Conservation (phyloP, 2,329 filamentous ascomycete genomes). For the Pseudogymnoascus pannorum region DNA sequence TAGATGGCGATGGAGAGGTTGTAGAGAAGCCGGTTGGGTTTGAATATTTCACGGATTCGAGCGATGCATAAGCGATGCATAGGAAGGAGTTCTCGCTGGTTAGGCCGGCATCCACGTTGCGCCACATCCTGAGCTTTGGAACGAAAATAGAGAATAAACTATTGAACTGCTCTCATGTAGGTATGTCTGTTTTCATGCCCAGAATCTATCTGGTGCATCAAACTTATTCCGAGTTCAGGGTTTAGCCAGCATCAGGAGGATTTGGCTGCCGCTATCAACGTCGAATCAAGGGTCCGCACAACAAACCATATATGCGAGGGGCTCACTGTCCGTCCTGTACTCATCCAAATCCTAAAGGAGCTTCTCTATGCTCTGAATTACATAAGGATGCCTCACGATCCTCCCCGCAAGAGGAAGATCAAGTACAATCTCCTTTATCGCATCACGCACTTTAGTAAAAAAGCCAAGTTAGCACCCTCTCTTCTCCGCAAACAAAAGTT, state of each 20-base stretch:
- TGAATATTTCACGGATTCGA: constrained; percentile 24
- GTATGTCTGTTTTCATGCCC: too few relatives aligned
- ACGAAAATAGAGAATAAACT: background rate
- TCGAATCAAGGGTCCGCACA: too few relatives aligned
- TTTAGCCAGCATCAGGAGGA: too few relatives aligned
- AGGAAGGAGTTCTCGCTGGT: constrained; percentile 9
- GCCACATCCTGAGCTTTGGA: background rate
- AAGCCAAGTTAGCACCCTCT: background rate
- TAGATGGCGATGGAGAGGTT: constrained; percentile 17
- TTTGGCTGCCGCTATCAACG: too few relatives aligned
- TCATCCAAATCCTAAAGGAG: background rate
- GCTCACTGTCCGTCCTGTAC: background rate
- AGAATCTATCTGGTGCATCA: too few relatives aligned
- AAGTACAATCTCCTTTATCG: background rate
- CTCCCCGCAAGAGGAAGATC: background rate
- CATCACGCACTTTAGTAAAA: background rate
- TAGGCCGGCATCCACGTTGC: background rate
- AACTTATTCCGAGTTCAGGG: too few relatives aligned
- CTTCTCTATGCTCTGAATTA: background rate
- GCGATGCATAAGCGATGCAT: constrained; percentile 18
- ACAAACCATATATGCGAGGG: too few relatives aligned
- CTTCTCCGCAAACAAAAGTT: background rate
- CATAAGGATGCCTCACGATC: background rate
- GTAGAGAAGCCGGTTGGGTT: constrained; percentile 21
- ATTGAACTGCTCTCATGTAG: background rate